Evolutionary conservation across 176 grass and related monocot species (phyloP), one percentile per base, ranked within the genome.

Genomic region (Ananas comosus): DNA sequence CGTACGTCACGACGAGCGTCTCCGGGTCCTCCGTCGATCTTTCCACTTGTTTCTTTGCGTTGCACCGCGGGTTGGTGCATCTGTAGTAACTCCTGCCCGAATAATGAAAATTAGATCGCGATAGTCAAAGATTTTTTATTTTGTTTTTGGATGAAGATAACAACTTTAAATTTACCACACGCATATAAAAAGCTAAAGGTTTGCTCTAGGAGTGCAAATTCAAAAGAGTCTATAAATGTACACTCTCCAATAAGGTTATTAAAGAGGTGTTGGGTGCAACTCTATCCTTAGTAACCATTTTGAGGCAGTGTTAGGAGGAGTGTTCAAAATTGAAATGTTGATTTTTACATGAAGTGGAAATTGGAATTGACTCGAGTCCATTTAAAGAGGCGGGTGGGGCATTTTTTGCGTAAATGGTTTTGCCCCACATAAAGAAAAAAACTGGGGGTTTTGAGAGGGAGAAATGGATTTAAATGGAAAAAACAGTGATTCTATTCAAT

Each of bases 1-100:
- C 93, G 66, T 96, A 96, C 42, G 89, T 96, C 24, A 96, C 81
- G 3, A 90, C 14, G 4, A 92, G 64, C 0, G 83, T 81, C 25
- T 90, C 86, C 2, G 93, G 74, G 68, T 96, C 88, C 22, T 92
- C 93, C n/a, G 22, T 74, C 4, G 86, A 83, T 9, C 79, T 83
- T 76, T 96, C 93, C 63, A 96, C 89, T 70, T 90, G 93, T 81
- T 90, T 96, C 76, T 96, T 96, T 1, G 93, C 93, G 51, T 87
- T 90, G 86, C 93, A 96, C 42, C 93, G 79, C 12, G 93, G 93
- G 68, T 96, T 96, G 77, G 89, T 96, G 93, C 93, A 96, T 0
- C 86, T 85, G 68, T 96, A 96, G 69, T 96, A 96, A 74, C 93
- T 96, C 93, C 93, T 96, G 82, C 52, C 0, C 19, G 21, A 48